phyloP scores from a whole-genome alignment of 1,139 yeast genomes.

The Magnusiomyces sp. region DNA sequence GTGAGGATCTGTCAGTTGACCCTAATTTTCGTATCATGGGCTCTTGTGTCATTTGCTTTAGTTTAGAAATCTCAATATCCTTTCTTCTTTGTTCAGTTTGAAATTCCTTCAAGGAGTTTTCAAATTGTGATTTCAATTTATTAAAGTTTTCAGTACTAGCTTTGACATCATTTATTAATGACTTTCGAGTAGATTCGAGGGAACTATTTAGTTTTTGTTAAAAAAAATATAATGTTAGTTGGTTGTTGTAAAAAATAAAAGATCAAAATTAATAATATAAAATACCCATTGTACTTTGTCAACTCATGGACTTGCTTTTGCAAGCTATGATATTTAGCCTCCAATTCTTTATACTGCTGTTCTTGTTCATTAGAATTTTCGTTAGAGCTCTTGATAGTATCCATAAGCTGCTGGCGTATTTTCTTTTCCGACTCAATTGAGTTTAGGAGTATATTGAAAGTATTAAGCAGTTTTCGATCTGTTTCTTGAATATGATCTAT shows the following conservation, averaged over 20 bases:
- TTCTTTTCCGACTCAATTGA: background rate
- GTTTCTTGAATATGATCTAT: background rate
- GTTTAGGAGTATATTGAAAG: background rate
- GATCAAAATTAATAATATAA: background rate
- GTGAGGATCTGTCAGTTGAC: background rate
- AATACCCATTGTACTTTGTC: background rate
- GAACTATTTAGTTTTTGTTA: background rate
- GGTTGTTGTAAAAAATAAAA: background rate
- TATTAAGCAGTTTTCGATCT: background rate
- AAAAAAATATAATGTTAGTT: background rate
- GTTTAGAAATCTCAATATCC: constrained; percentile 1
- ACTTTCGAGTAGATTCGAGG: background rate
- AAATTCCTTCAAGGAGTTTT: constrained; percentile 1
- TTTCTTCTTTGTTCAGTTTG: constrained; percentile 1
- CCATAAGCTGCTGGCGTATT: background rate
- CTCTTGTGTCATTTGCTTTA: constrained; percentile 1
- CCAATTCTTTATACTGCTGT: background rate
- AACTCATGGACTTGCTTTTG: background rate
- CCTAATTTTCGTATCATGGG: constrained; percentile 1
- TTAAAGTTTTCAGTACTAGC: background rate
- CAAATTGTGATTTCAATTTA: background rate
- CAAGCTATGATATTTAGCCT: background rate
- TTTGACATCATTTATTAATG: background rate
- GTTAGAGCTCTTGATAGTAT: background rate
- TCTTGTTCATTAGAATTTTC: background rate